These are phyloP conservation scores for Aspergillus sclerotioniger DNA, from an alignment of 495 filamentous ascomycete species.

Conservation along the genomic window DNA sequence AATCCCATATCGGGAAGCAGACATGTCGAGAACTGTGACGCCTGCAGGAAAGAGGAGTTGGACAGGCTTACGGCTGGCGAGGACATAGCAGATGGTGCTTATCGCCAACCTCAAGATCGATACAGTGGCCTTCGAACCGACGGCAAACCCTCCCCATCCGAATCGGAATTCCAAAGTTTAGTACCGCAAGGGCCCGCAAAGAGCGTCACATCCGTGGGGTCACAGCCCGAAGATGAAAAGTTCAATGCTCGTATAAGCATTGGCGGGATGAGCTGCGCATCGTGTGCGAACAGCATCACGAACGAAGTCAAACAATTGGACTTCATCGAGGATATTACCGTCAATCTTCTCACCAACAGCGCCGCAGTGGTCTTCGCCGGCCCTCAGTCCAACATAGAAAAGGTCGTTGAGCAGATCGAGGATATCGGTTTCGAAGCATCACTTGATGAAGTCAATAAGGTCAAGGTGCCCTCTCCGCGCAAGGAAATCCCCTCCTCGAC, in stretches of 20 bases:
- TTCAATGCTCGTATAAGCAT: slow-evolving; percentile 51
- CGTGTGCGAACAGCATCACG: slow-evolving; percentile 57
- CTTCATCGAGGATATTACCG: slow-evolving; percentile 53
- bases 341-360: slow-evolving; percentile 60
- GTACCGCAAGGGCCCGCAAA: not conserved
- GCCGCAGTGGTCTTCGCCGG: slow-evolving; percentile 49
- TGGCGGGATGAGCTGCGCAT: slow-evolving; percentile 65
- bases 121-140: no score
- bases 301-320: slow-evolving; percentile 47
- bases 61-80: not conserved
- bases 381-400: slow-evolving; percentile 37
- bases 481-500: not conserved
- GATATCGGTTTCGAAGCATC: slow-evolving; percentile 56
- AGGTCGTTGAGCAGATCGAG: slow-evolving; percentile 49
- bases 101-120: not conserved
- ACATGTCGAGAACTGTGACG: slow-evolving; percentile 49
- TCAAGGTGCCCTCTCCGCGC: slow-evolving; percentile 23
- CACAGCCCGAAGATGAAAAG: slow-evolving; percentile 9
- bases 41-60: slow-evolving; percentile 43
- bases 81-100: not conserved
- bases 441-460: slow-evolving; percentile 40
- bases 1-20: slow-evolving; percentile 15
- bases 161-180: not conserved
- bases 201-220: not conserved
- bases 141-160: not conserved